phyloP scores from a whole-genome alignment of 805 yeast genomes.

The Myxozyma kluyveri region DNA sequence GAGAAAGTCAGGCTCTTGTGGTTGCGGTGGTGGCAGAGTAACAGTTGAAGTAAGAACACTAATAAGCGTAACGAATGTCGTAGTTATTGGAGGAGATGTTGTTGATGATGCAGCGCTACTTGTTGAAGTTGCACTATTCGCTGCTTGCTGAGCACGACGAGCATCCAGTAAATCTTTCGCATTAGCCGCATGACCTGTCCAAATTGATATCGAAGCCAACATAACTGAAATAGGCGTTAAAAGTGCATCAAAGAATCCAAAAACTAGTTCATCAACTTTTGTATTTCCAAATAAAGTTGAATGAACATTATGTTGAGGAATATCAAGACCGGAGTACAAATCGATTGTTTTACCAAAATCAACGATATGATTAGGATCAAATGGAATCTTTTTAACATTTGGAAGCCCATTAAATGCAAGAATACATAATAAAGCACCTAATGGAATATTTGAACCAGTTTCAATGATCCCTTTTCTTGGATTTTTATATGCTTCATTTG shows the following conservation, averaged over 20 bases:
- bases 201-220: slow-evolving; percentile 1
- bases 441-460: no score
- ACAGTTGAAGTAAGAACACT: no score
- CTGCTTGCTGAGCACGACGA: background rate
- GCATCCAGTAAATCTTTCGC: no score
- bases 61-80: no score
- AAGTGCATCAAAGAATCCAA: slow-evolving; percentile 1
- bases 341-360: background rate
- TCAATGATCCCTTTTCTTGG: no score
- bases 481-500: no score
- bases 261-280: slow-evolving; percentile 7
- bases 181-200: background rate
- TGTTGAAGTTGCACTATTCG: no score
- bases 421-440: background rate
- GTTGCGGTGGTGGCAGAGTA: no score
- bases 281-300: slow-evolving; percentile 7
- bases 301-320: slow-evolving; percentile 3
- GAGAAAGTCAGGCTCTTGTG: no score
- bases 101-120: no score
- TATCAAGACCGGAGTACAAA: background rate
- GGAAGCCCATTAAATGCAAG: slow-evolving; percentile 11
- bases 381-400: background rate
- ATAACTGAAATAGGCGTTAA: slow-evolving; percentile 1
- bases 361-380: background rate
- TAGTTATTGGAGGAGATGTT: no score